Evolutionary conservation across 768 basidiomycete species (phyloP).

Genomic region (Kwoniella sp.): DNA sequence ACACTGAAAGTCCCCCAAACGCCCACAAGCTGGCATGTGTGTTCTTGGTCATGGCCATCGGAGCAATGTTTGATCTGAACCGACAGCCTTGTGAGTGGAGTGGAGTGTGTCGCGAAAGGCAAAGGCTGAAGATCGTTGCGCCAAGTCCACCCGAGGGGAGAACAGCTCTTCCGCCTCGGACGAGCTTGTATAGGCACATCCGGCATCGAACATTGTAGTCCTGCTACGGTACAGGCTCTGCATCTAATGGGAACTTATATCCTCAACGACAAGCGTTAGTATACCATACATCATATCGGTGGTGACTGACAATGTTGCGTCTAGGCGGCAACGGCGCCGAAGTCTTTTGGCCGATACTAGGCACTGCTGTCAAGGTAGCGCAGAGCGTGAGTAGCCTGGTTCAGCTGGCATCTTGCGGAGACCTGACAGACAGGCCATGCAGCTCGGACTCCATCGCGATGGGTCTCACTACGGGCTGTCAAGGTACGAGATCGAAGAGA

Average conservation of each 20-base stretch:
- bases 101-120: background rate
- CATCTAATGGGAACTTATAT: conserved; percentile 44
- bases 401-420: conserved; percentile 4
- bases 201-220: conserved; percentile 36
- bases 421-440: background rate
- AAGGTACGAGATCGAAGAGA: conserved; percentile 38
- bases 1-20: conserved; percentile 25
- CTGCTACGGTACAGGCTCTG: conserved; percentile 47
- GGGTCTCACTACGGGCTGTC: conserved; percentile 43
- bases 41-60: conserved; percentile 47
- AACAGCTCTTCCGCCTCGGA: conserved; percentile 41
- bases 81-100: conserved; percentile 40
- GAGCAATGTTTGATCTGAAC: conserved; percentile 45
- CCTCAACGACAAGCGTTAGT: conserved; percentile 44
- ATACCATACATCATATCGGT: background rate
- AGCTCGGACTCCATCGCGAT: conserved; percentile 49
- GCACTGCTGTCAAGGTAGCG: conserved; percentile 39
- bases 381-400: conserved; percentile 25
- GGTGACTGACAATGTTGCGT: background rate
- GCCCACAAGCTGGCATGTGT: conserved; percentile 49
- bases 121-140: background rate
- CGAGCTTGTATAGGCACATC: conserved; percentile 37
- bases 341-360: conserved; percentile 48
- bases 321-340: conserved; percentile 42
- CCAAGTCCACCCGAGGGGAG: conserved; percentile 38